phyloP scores from a whole-genome alignment of 441 rosid species.

The Adansonia grandidieri region DNA sequence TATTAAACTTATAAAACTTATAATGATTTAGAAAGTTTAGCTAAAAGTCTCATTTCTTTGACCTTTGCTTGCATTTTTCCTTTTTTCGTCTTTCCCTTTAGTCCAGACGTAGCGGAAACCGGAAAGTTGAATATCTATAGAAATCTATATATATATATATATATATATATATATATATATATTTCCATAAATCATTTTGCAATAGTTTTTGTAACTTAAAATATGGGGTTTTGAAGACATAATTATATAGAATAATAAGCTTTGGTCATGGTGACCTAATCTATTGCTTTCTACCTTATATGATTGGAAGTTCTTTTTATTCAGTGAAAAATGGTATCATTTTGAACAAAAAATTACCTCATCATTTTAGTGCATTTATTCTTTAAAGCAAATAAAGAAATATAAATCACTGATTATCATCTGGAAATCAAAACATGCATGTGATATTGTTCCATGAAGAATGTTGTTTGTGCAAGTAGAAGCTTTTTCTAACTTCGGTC shows the following conservation, averaged over 20 bases:
- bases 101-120: slow-evolving; percentile 7
- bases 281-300: slow-evolving; percentile 7
- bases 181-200: not conserved
- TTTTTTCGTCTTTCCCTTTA: not conserved
- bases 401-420: not conserved
- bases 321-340: not conserved
- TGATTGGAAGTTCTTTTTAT: not conserved
- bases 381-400: not conserved
- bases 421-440: slow-evolving; percentile 15
- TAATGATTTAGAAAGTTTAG: not conserved
- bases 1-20: not conserved
- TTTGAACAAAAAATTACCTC: slow-evolving; percentile 6
- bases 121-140: not conserved
- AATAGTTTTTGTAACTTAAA: not conserved
- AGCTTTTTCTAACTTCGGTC: not conserved
- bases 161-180: too few relatives aligned
- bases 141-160: too few relatives aligned
- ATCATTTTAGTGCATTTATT: not conserved
- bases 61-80: slow-evolving; percentile 15
- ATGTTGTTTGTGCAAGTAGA: slow-evolving; percentile 5
- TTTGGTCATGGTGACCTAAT: slow-evolving; percentile 18
- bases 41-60: not conserved
- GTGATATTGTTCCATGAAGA: slow-evolving; percentile 7
- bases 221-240: not conserved
- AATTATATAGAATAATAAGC: not conserved